A percentile compares a stretch with the other conserved stretches of the same genome.
These are phyloP conservation scores for Suillus subaureus DNA, from an alignment of 768 basidiomycete genomes.

Conservation along the genomic window DNA sequence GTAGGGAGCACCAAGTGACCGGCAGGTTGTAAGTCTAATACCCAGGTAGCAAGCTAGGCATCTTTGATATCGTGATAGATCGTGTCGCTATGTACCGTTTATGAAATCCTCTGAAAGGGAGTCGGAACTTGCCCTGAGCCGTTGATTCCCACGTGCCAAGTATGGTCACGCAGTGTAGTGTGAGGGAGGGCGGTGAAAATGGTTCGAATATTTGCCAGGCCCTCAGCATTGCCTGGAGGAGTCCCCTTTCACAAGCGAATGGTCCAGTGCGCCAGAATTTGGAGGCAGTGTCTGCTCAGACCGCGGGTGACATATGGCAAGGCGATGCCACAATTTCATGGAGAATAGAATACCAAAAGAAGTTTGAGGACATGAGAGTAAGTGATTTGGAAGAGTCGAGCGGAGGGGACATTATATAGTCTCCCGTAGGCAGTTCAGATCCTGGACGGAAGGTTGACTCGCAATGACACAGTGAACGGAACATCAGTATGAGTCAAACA, in stretches of 20 bases:
- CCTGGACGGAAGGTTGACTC: background rate
- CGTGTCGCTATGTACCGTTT: background rate
- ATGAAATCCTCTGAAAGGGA: background rate
- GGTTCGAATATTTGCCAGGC: background rate
- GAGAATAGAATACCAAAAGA: background rate
- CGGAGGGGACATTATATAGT: background rate
- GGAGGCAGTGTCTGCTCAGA: background rate
- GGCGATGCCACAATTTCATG: background rate
- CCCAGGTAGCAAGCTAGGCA: background rate
- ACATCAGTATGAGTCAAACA: background rate
- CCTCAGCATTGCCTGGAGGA: too few species aligned
- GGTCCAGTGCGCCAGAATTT: background rate
- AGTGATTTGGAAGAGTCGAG: background rate
- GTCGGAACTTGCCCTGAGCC: background rate
- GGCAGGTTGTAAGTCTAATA: background rate
- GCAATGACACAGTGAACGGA: background rate
- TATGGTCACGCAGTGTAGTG: background rate
- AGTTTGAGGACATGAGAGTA: background rate
- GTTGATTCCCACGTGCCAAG: background rate
- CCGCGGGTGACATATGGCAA: background rate
- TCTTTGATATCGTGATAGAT: background rate
- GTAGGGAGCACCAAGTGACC: background rate
- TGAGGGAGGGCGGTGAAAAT: background rate
- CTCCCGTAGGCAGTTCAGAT: background rate
- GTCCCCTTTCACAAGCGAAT: background rate